Evolutionary conservation across 345 rosid species (phyloP).

Genomic region (Hirschfeldia incana): DNA sequence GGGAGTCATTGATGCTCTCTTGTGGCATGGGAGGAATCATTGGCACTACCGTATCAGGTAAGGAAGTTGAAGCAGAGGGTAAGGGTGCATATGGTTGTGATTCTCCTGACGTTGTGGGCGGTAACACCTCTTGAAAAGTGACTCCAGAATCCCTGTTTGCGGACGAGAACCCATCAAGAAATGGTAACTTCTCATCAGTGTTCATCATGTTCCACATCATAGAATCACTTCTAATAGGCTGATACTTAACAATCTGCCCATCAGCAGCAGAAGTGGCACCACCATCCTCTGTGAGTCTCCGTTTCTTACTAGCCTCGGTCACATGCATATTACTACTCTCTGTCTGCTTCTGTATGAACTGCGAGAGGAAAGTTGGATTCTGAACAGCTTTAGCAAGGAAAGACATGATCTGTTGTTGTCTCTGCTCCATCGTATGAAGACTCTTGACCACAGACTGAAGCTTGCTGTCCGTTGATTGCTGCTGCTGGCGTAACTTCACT

Average conservation of each 20-base stretch:
- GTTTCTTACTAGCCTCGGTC: slow-evolving; percentile 51
- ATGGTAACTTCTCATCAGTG: slow-evolving; percentile 25
- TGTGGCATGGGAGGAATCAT: background rate
- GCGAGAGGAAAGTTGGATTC: slow-evolving; percentile 52
- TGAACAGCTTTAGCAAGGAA: slow-evolving; percentile 57
- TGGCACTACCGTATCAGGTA: background rate
- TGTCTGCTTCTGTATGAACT: slow-evolving; percentile 54
- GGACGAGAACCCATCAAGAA: slow-evolving; percentile 19
- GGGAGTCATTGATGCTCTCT: slow-evolving; percentile 16
- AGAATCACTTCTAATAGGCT: slow-evolving; percentile 47
- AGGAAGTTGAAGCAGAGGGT: slow-evolving; percentile 21
- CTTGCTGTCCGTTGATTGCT: slow-evolving; percentile 51
- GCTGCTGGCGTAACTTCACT: slow-evolving; percentile 55
- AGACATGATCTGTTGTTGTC: slow-evolving; percentile 63
- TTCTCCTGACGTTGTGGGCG: slow-evolving; percentile 32
- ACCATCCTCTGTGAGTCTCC: slow-evolving; percentile 47
- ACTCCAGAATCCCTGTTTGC: slow-evolving; percentile 18
- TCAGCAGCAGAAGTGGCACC: slow-evolving; percentile 23
- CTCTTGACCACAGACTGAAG: slow-evolving; percentile 51
- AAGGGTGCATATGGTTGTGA: background rate
- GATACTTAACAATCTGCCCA: slow-evolving; percentile 59
- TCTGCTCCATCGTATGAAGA: slow-evolving; percentile 58
- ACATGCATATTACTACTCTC: slow-evolving; percentile 43
- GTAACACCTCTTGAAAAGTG: slow-evolving; percentile 23
- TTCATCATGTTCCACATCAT: slow-evolving; percentile 52